Base-by-base conservation (phyloP, 2,329 filamentous ascomycete genomes). In the Colletotrichum sojae region DNA sequence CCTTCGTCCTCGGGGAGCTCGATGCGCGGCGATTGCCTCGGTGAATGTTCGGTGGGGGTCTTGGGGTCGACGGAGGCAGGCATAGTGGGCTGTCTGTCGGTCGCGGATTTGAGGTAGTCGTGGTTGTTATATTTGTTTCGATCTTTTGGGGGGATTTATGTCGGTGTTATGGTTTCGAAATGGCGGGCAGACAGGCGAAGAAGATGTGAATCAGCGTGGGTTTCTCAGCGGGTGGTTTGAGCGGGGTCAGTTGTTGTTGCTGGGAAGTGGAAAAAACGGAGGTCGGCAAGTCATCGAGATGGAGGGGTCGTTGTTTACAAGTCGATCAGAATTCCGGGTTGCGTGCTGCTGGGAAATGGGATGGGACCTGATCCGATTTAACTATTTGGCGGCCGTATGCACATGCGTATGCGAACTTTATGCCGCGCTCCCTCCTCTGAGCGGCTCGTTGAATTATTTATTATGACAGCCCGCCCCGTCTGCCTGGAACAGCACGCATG, bases 1-100 rank as follows among this genome's bases (percentile, higher is more conserved):
- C 77, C 75, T 56, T 81, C 74, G 56, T 64, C 65, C 67, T 85
- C 82, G 20, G 82, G 80, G 60, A 87, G 81, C 70, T 87, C 85
- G 75, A 88, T 85, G 73, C 85, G 86, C 54, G 76, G 73, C 78
- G 73, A 69, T 4, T 69, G 66, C 51, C 62, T 66, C 49, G 66
- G 66, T 22, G 66, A 69, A 12, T 57, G 76, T 78, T 75, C 71
- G 76, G 71, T 76, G 79, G 75, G 72, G 72, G 71, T 77, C 76
- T 76, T 76, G 71, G 79, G 83, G 45, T 79, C 79, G 54, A 78
- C 69, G 46, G 83, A 76, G 56, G 76, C 77, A 46, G 84, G 76
- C 84, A 86, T 86, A 71, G 48, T 78, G 73, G 59, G 27, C 36
- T 62, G 25, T 40, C 40, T 18, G 53, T 36, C 20, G 52, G 13